Base-by-base conservation (phyloP, 495 filamentous ascomycete species). In the Parmelia sp. region DNA sequence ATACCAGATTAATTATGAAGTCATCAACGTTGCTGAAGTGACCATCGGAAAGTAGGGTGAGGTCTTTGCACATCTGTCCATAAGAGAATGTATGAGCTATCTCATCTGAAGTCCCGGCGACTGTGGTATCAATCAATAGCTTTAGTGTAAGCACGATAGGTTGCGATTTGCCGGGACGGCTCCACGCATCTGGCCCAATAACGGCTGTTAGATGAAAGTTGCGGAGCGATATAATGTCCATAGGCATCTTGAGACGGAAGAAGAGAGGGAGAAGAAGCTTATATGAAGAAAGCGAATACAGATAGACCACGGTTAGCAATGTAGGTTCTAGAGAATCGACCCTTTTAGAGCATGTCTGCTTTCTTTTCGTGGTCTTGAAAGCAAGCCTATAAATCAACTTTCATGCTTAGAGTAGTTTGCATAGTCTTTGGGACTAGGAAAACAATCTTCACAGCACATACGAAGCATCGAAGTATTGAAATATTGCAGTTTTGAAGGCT, bases 141-240 rank as follows among this genome's bases (percentile, higher is more conserved):
- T 53, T 57, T 25, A 68, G 40, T 27, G 63, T 63, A 19, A 70
- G 57, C 27, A 63, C 31, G 35, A 70, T 29, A 19, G 69, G 66
- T 44, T 70, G 66, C 17, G 37, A 33, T 51, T 64, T 65, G 31
- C 45, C 57, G 1, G 60, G 51, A 45, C 72, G 65, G 57, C 66
- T 57, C 70, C 66, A 69, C 64, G 71, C 66, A 47, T 73, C 65
- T 47, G 64, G 44, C 15, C 66, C 60, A 58, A 74, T 59, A 27
- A 69, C 29, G 58, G 71, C 65, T 37, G 72, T 62, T 44, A 70
- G 60, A 19, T 67, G 29, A 35, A 70, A 33, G 33, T 70, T 65
- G 58, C 65, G 68, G 31, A 69, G 53, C 42, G 66, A 65, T 55
- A 69, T 67, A 25, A 33, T 63, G 23, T 69, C 67, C 51, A 44